Conservation (phyloP, 2,329 filamentous ascomycete species). For the Colletotrichum orbiculare region DNA sequence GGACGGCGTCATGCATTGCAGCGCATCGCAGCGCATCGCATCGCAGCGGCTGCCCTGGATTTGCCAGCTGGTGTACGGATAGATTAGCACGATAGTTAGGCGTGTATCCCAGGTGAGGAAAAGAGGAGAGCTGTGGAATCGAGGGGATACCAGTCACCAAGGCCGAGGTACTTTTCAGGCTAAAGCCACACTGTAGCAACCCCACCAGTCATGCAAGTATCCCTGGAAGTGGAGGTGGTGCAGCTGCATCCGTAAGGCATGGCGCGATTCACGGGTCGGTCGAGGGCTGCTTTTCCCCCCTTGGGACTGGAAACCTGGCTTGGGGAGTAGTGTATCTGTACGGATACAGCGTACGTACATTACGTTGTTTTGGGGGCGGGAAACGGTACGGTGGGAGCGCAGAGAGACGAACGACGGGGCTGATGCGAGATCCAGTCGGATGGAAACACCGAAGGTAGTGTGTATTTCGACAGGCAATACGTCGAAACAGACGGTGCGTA, state of each 20-base stretch:
- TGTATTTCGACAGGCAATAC: too few relatives aligned
- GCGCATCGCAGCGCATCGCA: constrained; percentile 28
- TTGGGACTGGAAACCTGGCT: too few relatives aligned
- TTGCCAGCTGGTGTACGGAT: background rate
- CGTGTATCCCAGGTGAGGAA: background rate
- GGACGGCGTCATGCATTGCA: background rate
- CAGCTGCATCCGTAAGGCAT: constrained; percentile 19
- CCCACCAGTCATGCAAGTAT: background rate
- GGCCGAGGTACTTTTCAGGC: too few relatives aligned
- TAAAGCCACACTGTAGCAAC: too few relatives aligned
- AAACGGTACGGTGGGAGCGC: background rate
- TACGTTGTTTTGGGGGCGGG: background rate
- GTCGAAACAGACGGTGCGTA: too few relatives aligned
- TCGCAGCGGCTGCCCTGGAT: constrained; percentile 1
- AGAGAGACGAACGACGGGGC: constrained; percentile 19
- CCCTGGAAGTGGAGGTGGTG: background rate
- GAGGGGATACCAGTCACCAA: background rate
- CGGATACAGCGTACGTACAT: too few relatives aligned
- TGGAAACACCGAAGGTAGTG: too few relatives aligned
- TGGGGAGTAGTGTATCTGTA: too few relatives aligned
- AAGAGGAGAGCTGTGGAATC: background rate
- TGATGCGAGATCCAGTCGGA: constrained; percentile 8
- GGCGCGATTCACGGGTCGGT: constrained; percentile 17
- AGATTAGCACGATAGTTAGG: background rate
- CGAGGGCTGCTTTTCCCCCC: background rate